Evolutionary conservation across 305 asterid genomes (phyloP).

Genomic region (Fraxinus angustifolia): DNA sequence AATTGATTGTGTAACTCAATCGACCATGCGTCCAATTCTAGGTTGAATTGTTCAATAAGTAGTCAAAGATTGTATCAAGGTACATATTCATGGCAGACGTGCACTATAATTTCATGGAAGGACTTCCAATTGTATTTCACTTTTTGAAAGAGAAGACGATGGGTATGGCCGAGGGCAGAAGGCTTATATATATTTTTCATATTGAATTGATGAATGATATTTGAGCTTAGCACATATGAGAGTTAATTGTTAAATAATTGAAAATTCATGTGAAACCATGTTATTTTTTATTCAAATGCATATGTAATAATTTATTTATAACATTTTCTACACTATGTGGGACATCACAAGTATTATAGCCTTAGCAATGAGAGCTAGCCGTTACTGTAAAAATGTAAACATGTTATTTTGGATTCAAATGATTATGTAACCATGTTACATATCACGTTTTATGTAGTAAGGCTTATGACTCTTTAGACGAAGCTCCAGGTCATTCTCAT

Average conservation of each 20-base stretch:
- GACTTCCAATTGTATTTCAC: not conserved
- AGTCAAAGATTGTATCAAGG: not conserved
- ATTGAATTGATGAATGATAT: not conserved
- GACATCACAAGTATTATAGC: not conserved
- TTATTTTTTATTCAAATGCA: not conserved
- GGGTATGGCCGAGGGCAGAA: not conserved
- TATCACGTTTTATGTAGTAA: not conserved
- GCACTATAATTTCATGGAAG: not conserved
- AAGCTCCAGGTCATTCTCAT: not conserved
- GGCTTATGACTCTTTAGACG: not conserved
- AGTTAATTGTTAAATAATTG: not conserved
- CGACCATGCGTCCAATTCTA: not conserved
- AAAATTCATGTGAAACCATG: not conserved
- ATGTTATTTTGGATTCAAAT: not conserved
- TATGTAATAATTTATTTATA: not conserved
- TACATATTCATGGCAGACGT: not conserved
- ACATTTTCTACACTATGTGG: not conserved
- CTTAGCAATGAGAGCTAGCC: not conserved
- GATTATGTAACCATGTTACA: not conserved
- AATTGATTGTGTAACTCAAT: not conserved
- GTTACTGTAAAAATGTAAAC: not conserved
- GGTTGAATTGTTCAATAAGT: not conserved
- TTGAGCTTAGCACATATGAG: not conserved
- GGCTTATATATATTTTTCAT: not conserved
- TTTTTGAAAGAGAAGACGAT: not conserved